Evolutionary conservation across 352 stramenopile species (phyloP).

Genomic region (Elongisporangium undulatum): DNA sequence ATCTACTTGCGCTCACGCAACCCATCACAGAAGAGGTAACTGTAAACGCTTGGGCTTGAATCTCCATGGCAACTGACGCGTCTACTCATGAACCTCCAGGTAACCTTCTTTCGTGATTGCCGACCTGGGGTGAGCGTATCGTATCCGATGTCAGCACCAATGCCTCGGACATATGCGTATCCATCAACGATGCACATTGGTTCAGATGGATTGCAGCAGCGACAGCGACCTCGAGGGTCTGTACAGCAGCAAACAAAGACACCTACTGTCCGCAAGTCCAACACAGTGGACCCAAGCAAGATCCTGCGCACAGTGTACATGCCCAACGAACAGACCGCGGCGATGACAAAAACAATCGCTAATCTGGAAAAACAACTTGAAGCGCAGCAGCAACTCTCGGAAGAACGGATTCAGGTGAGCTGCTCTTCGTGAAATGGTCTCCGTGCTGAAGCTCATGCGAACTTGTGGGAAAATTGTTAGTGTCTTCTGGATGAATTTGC

Average conservation of each 20-base stretch:
- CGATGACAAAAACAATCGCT: slow-evolving; percentile 42
- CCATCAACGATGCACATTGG: slow-evolving; percentile 74
- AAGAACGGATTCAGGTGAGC: slow-evolving; percentile 53
- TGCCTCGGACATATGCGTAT: slow-evolving; percentile 47
- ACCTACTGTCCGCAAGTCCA: neutral
- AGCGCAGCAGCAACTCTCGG: slow-evolving; percentile 41
- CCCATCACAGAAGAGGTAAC: slow-evolving; percentile 69
- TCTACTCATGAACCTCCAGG: slow-evolving; percentile 14
- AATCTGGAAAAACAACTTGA: slow-evolving; percentile 60
- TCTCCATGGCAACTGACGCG: neutral
- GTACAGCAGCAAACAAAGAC: neutral
- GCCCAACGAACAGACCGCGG: slow-evolving; percentile 59
- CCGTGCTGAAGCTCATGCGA: neutral
- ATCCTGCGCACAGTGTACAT: slow-evolving; percentile 79
- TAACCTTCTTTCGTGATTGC: slow-evolving; percentile 77
- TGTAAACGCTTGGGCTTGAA: neutral
- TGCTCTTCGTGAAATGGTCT: neutral
- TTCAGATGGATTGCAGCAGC: slow-evolving; percentile 37
- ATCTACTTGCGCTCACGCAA: slow-evolving; percentile 77
- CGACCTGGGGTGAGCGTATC: slow-evolving; percentile 41
- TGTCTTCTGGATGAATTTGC: slow-evolving; percentile 49
- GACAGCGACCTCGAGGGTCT: neutral
- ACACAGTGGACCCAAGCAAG: slow-evolving; percentile 14
- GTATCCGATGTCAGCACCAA: slow-evolving; percentile 32
- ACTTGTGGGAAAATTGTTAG: too few species aligned